Evolutionary conservation across 306 rosid genomes (phyloP), one percentile per base, ranked within the genome.

Genomic region (Cucurbita moschata): DNA sequence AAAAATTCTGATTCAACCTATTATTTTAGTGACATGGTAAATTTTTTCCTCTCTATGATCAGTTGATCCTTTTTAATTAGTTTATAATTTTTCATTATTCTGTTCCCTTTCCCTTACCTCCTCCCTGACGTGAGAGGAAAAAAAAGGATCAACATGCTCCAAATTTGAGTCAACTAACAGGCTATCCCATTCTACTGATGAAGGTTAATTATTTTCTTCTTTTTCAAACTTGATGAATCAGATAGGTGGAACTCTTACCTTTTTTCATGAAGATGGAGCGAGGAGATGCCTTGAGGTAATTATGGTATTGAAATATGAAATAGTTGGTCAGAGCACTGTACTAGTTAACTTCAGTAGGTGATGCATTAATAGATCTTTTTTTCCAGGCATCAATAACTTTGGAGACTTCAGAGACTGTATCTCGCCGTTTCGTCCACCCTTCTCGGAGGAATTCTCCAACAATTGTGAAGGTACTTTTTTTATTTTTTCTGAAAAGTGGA

Each of bases 201-300:
- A 70, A 26, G 30, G 46, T 35, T 51, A 16, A 70, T 23, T 16
- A 35, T 39, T 13, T 68, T 70, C 65, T 43, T 64, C 16, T 47
- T 69, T 6, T 72, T 37, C n/a, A 71, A 56, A 80, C 74, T 77
- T 44, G 13, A 73, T 54, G 71, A 58, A 71, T 26, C 86, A 95
- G 99, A 95, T 95, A 40, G 99, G 99, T 67, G 99, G 99, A 49
- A 95, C 97, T 76, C 96, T 95, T 73, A 88, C 93, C 43, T 91
- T 91, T 87, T 95, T 95, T 76, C 99, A 87, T 67, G 92, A 85
- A 82, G 89, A 81, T 82, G 92, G 93, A 81, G 81, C 90, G 60
- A 85, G 96, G 83, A 91, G 93, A 80, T 95, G 97, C 87, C 99
- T 95, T 62, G 99, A 95, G 99, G 99, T 95, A 85, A 81, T 57